Base-by-base conservation (phyloP, 371 early-diverging fungal genomes). In the Dichotomocladium elegans region DNA sequence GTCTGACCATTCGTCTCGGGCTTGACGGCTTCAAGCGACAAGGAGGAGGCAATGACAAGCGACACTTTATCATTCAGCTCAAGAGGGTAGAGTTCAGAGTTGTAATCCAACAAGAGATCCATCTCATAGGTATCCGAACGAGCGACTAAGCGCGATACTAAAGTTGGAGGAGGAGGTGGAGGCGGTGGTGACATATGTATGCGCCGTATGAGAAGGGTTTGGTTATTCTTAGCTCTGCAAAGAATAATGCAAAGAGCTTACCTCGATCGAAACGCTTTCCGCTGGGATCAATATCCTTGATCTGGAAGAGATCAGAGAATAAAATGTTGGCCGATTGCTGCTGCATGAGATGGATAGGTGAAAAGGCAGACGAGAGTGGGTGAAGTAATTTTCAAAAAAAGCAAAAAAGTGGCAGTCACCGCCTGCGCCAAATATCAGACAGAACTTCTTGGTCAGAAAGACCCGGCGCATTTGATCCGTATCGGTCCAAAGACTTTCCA, bases 221-320 rank as follows among this genome's bases (percentile, higher is more conserved):
- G n/a, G n/a, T n/a, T n/a, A n/a, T n/a, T n/a, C n/a, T n/a, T n/a
- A n/a, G n/a, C n/a, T n/a, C n/a, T n/a, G n/a, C n/a, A n/a, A n/a
- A n/a, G n/a, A n/a, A n/a, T n/a, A n/a, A 14, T 33, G 10, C 25
- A 17, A 37, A 4, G n/a, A 25, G 17, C 41, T n/a, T 81, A 90
- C 91, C 93, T 72, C 93, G 79, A 70, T 95, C 96, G 61, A 96
- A 96, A 61, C 91, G 90, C 70, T 92, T 94, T 52, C 93, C 97
- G 53, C 87, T 89, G 53, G 84, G 85, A 78, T 95, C 91, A 47
- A 94, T 72, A 60, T 93, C 93, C 60, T 82, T 89, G 60, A 94
- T 86, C 51, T 87, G 89, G 57, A 95, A 94, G 41, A 91, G 83
- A 67, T 93, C 95, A 41, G 79, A 78, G 66, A 93, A 95, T 28